A percentile compares a stretch with the other conserved stretches of the same genome.
Evolutionary conservation across 208 protist species (phyloP).

Genomic region (Trypanosoma congolense): DNA sequence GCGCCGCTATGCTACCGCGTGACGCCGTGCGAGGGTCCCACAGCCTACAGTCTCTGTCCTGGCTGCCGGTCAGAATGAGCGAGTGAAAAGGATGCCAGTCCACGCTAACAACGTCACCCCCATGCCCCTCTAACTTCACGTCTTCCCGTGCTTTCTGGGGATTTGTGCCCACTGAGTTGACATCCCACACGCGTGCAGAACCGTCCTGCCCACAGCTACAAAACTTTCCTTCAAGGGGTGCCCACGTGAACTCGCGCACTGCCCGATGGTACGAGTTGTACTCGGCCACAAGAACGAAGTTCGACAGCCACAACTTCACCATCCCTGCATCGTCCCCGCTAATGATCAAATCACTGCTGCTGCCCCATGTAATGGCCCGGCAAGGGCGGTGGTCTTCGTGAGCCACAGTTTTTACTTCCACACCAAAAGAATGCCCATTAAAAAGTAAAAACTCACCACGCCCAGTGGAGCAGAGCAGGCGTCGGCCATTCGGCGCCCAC

Average conservation of each 20-base stretch:
- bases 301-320: conserved; percentile 82
- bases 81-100: conserved; percentile 84
- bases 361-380: conserved; percentile 75
- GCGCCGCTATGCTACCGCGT: conserved; percentile 64
- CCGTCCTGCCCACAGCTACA: conserved; percentile 82
- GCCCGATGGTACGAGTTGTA: conserved; percentile 75
- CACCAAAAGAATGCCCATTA: conserved; percentile 82
- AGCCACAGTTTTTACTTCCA: conserved; percentile 83
- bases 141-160: conserved; percentile 50
- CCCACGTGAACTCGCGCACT: conserved; percentile 72
- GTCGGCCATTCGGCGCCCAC: conserved; percentile 77
- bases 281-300: conserved; percentile 74
- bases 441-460: conserved; percentile 84
- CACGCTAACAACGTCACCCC: conserved; percentile 78
- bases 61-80: conserved; percentile 81
- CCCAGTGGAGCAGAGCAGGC: conserved; percentile 74
- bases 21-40: conserved; percentile 83
- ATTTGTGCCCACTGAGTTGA: conserved; percentile 40
- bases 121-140: conserved; percentile 83
- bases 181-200: conserved; percentile 82
- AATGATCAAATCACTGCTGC: conserved; percentile 73
- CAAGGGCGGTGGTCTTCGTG: conserved; percentile 76
- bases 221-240: conserved; percentile 79
- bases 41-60: conserved; percentile 78
- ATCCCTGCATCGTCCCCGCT: conserved; percentile 79